These are phyloP conservation scores for Solanum dulcamara DNA, from an alignment of 257 asterid genomes.

Conservation along the genomic window DNA sequence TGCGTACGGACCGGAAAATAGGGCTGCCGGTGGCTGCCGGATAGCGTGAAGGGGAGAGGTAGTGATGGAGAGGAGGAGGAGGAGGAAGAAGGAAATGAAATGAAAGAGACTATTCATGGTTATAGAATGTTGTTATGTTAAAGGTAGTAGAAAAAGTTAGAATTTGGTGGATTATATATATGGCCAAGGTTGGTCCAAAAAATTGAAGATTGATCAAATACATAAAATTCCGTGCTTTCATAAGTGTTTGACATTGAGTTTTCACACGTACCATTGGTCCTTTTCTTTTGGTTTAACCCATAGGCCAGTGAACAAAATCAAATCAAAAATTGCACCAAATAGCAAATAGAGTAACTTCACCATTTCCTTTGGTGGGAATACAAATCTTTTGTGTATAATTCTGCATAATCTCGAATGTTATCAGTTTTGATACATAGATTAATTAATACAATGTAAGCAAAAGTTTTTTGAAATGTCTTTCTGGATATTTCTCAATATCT, in stretches of 20 bases:
- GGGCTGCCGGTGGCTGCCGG: not conserved
- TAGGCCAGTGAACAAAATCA: no score
- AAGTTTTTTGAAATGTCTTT: no score
- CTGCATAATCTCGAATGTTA: no score
- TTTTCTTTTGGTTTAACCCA: not conserved
- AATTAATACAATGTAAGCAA: no score
- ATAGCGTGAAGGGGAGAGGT: conserved; percentile 6
- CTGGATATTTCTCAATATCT: no score
- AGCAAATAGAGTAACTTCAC: no score
- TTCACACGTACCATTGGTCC: not conserved
- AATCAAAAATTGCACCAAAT: no score
- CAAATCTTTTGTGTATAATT: no score
- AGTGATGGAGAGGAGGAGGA: conserved; percentile 17
- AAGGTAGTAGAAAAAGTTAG: not conserved
- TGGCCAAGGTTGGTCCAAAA: conserved; percentile 3
- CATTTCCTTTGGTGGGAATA: no score
- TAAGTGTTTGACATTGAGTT: not conserved
- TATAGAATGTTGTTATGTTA: conserved; percentile 3
- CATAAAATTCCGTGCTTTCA: not conserved
- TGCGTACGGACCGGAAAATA: not conserved
- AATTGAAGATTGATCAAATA: not conserved
- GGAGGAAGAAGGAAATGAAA: conserved; percentile 16
- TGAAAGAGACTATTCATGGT: conserved; percentile 24
- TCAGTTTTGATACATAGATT: no score
- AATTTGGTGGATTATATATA: conserved; percentile 4